phyloP scores from a whole-genome alignment of 2,329 filamentous ascomycete species.

The Colletotrichum caudatum region DNA sequence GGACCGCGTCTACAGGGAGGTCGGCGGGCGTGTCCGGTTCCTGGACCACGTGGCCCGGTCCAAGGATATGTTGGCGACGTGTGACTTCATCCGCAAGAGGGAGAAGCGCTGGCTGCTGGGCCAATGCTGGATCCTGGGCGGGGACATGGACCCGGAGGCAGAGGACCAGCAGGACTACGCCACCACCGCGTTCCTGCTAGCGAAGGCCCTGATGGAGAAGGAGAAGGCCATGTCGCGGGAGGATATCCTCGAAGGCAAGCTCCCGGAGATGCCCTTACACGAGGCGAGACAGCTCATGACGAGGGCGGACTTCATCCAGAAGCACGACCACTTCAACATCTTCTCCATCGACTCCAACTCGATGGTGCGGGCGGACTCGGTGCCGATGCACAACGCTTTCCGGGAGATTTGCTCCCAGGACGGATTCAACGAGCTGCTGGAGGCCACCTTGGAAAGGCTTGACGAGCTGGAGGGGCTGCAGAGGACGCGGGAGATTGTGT shows the following conservation, averaged over 20 bases:
- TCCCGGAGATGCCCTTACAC: slow-evolving; percentile 64
- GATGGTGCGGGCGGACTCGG: slow-evolving; percentile 67
- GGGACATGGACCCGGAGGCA: slow-evolving; percentile 76
- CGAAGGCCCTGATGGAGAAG: slow-evolving; percentile 65
- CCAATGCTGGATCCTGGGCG: slow-evolving; percentile 79
- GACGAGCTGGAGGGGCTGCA: slow-evolving; percentile 65
- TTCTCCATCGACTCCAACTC: slow-evolving; percentile 68
- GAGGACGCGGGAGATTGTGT: slow-evolving; percentile 66
- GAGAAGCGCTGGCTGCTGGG: slow-evolving; percentile 82
- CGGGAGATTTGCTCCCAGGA: slow-evolving; percentile 61
- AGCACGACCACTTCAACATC: slow-evolving; percentile 68
- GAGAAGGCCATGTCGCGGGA: slow-evolving; percentile 51
- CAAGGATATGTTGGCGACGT: slow-evolving; percentile 62
- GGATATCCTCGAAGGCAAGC: slow-evolving; percentile 53
- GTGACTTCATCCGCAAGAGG: slow-evolving; percentile 69
- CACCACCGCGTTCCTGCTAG: slow-evolving; percentile 69
- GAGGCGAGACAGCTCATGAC: slow-evolving; percentile 67
- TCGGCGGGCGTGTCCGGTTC: slow-evolving; percentile 66
- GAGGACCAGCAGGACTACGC: slow-evolving; percentile 72
- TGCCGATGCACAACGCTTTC: slow-evolving; percentile 70
- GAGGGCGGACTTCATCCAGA: slow-evolving; percentile 67
- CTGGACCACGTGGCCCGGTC: slow-evolving; percentile 66
- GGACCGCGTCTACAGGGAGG: slow-evolving; percentile 64
- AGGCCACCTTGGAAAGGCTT: slow-evolving; percentile 65
- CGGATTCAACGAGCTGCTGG: slow-evolving; percentile 65